Conservation (phyloP, 2,329 filamentous ascomycete genomes). For the Chaetomium sp. region DNA sequence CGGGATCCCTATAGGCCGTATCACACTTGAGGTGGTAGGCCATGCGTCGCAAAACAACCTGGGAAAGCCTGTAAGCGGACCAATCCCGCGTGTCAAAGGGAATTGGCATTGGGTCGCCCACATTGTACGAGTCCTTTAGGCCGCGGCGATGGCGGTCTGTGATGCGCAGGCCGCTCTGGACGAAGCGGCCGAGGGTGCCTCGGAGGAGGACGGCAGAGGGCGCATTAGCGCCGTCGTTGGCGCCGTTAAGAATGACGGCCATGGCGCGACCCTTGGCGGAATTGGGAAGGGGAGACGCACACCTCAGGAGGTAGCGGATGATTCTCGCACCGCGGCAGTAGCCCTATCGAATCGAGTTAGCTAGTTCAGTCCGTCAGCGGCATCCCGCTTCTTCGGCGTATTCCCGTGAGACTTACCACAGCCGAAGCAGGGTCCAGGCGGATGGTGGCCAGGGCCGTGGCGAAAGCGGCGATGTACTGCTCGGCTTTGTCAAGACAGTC, state of each 20-base stretch:
- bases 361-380: not conserved
- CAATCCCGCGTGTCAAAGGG: not conserved
- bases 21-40: conserved; percentile 26
- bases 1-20: conserved; percentile 27
- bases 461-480: conserved; percentile 29
- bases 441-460: conserved; percentile 30
- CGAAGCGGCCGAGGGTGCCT: conserved; percentile 18
- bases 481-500: conserved; percentile 26
- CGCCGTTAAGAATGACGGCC: conserved; percentile 11
- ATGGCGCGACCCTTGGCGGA: not conserved
- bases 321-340: conserved; percentile 33
- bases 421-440: conserved; percentile 30
- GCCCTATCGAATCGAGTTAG: conserved; percentile 24
- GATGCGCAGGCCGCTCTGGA: conserved; percentile 25
- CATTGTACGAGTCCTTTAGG: conserved; percentile 25
- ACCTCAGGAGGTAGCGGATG: conserved; percentile 25
- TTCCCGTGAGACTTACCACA: conserved; percentile 24
- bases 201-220: conserved; percentile 13
- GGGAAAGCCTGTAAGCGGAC: not conserved
- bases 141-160: conserved; percentile 14
- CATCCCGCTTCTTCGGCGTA: not conserved
- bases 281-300: not conserved
- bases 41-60: conserved; percentile 31
- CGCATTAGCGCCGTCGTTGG: conserved; percentile 5
- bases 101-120: conserved; percentile 3